Evolutionary conservation across 371 early-diverging fungal species (phyloP).

Genomic region (Funneliformis caledonium): DNA sequence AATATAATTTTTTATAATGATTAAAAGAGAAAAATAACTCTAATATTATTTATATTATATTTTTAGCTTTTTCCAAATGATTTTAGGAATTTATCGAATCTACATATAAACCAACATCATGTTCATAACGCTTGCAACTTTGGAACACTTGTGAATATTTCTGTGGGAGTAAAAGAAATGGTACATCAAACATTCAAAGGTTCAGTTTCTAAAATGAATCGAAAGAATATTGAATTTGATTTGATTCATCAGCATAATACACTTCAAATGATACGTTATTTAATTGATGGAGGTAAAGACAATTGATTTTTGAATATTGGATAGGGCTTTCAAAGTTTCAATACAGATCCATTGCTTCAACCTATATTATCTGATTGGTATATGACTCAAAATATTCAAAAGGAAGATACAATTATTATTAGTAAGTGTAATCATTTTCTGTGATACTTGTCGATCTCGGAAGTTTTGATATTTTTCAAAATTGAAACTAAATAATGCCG

Average conservation of each 20-base stretch:
- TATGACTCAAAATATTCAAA: neutral
- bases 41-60: too few relatives aligned
- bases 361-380: neutral
- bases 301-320: neutral
- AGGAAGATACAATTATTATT: neutral
- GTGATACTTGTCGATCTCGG: too few relatives aligned
- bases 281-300: conserved; percentile 1
- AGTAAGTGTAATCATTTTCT: neutral
- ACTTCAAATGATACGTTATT: neutral
- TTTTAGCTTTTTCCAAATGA: neutral
- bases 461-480: too few relatives aligned
- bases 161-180: neutral
- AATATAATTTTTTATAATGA: too few relatives aligned
- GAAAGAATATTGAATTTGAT: conserved; percentile 12
- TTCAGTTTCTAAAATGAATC: neutral
- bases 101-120: neutral
- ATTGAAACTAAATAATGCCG: too few relatives aligned
- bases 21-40: too few relatives aligned
- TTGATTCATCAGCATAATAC: neutral
- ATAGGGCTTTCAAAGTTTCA: neutral
- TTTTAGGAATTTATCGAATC: conserved; percentile 8
- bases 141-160: neutral
- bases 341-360: neutral
- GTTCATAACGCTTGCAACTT: neutral
- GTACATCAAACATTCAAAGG: neutral